Base-by-base conservation (phyloP, 2,329 filamentous ascomycete species). In the Stemphylium lycopersici region DNA sequence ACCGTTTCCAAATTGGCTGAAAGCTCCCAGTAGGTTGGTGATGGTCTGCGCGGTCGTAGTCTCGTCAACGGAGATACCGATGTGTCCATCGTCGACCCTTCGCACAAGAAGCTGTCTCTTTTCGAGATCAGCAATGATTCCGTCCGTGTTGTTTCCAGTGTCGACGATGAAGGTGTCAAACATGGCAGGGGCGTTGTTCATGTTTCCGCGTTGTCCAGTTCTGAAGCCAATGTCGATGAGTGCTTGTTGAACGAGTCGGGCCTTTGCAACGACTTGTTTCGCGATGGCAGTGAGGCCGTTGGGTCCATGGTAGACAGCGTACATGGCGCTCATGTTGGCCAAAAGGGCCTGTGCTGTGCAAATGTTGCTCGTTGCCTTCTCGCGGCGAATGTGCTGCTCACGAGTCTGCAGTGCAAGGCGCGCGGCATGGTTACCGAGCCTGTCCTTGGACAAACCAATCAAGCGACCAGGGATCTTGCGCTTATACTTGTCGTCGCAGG, bases 281-380 rank as follows among this genome's bases (percentile, higher is more conserved):
- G 93, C 93, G 71, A 97, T 97, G 12, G 86, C 84, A 77, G 87
- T 91, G 45, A 98, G 79, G 15, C 93, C 92, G 48, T 86, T 77
- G 0, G 93, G 93, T 3, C 93, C 93, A 73, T 98, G 93, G 76
- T 97, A 98, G 48, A 97, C 83, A 47, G 92, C 93, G 72, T 96
- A 98, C 79, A 97, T 89, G 49, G 93, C 91, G 65, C 87, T 93
- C 91, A 97, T 97, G 76, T 98, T 98, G 33, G 93, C 93, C 46
- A 97, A 81, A 22, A 98, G 80, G 7, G 93, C 93, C 77, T 98
- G 93, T 1, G 93, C 93, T 1, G 93, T 98, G 80, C 93, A 98
- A 55, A 97, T 93, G 72, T 98, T 98, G 80, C 92, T 96, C 1
- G 93, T 98, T 1, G 93, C 93, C 83, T 97, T 97, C 75, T 98